These are phyloP conservation scores for Bipolaris gigantea DNA, from an alignment of 2,329 filamentous ascomycete species.

Conservation along the genomic window DNA sequence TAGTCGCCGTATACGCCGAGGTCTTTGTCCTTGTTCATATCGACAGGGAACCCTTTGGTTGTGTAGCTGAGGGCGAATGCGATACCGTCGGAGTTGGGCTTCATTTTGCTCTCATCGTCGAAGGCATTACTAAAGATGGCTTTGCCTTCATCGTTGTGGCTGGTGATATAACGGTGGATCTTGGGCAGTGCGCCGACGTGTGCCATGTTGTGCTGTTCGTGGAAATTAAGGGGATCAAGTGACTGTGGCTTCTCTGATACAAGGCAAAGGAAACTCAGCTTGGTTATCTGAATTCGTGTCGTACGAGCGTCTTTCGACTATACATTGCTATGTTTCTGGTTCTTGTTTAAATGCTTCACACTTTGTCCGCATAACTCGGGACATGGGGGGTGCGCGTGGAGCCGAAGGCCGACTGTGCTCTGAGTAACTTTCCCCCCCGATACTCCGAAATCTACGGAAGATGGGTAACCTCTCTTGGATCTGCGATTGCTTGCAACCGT, in stretches of 20 bases:
- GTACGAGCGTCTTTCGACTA: not conserved
- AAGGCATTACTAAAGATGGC: slow-evolving; percentile 44
- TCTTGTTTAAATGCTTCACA: not conserved
- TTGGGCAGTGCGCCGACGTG: slow-evolving; percentile 37
- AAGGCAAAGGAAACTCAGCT: not conserved
- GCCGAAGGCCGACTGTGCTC: slow-evolving; percentile 28
- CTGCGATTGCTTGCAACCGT: not conserved
- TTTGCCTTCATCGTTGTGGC: slow-evolving; percentile 41
- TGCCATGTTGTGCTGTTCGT: slow-evolving; percentile 29
- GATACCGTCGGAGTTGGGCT: slow-evolving; percentile 48
- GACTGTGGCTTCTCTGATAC: not conserved
- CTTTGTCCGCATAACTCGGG: slow-evolving; percentile 13
- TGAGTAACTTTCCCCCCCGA: slow-evolving; percentile 10
- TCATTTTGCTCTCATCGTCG: slow-evolving; percentile 42
- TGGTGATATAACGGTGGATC: slow-evolving; percentile 43
- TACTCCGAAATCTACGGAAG: slow-evolving; percentile 17
- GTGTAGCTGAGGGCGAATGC: slow-evolving; percentile 56
- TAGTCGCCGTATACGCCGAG: slow-evolving; percentile 51
- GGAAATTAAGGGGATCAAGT: not conserved
- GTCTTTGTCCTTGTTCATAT: slow-evolving; percentile 52
- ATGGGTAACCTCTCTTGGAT: no score
- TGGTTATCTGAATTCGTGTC: not conserved
- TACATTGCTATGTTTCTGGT: not conserved
- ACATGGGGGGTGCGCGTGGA: slow-evolving; percentile 19
- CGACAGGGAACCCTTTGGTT: slow-evolving; percentile 52